Conservation (phyloP, 2,329 filamentous ascomycete genomes). For the Neobulgaria alba region DNA sequence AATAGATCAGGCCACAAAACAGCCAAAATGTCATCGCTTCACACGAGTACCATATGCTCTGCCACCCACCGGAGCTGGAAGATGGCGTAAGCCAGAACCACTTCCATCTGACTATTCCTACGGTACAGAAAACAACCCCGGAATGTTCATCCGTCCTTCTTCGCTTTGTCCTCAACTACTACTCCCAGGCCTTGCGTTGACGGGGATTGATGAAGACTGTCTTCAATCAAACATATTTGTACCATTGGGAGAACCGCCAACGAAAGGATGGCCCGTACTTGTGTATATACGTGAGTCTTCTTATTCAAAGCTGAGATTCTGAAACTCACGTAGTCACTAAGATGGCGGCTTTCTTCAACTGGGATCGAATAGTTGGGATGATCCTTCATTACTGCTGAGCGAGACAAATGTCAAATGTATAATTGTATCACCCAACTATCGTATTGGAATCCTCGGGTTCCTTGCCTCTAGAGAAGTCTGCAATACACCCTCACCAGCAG, state of each 20-base stretch:
- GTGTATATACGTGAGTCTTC: slow-evolving; percentile 9
- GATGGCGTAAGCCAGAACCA: slow-evolving; percentile 25
- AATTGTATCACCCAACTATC: slow-evolving; percentile 39
- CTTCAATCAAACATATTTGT: slow-evolving; percentile 41
- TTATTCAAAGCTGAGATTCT: neutral
- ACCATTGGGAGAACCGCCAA: slow-evolving; percentile 23
- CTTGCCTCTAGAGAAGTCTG: slow-evolving; percentile 33
- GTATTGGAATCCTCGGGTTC: slow-evolving; percentile 41
- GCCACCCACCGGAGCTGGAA: slow-evolving; percentile 15
- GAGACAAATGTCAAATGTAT: slow-evolving; percentile 20
- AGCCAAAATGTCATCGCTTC: slow-evolving; percentile 8
- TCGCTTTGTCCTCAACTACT: slow-evolving; percentile 33
- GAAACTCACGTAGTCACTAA: no score
- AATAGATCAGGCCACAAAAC: neutral
- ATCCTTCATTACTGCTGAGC: slow-evolving; percentile 6
- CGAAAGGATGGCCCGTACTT: slow-evolving; percentile 11
- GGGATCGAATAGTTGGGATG: slow-evolving; percentile 9
- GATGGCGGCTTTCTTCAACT: slow-evolving; percentile 12
- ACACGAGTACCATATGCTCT: slow-evolving; percentile 20
- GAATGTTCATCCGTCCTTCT: slow-evolving; percentile 1
- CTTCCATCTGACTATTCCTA: slow-evolving; percentile 29
- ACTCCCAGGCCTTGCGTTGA: slow-evolving; percentile 4
- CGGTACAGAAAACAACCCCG: slow-evolving; percentile 30
- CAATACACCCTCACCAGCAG: slow-evolving; percentile 24
- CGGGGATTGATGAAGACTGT: slow-evolving; percentile 38